Percentiles rank a stretch among this genome's conserved stretches.
Evolutionary conservation across 2,329 filamentous ascomycete genomes (phyloP).

Genomic region (Scytalidium lignicola): DNA sequence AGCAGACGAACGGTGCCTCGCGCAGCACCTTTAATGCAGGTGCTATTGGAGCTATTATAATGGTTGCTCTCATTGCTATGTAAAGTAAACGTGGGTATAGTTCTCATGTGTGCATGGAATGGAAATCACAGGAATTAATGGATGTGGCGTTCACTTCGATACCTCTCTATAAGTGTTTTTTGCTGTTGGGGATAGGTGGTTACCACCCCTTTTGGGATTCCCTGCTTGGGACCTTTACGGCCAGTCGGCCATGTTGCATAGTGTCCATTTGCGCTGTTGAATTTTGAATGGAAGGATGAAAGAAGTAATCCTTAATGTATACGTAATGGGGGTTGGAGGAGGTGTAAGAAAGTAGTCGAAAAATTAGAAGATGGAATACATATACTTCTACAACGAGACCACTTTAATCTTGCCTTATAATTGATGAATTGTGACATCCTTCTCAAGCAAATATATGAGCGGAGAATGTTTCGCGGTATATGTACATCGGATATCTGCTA

Average conservation of each 20-base stretch:
- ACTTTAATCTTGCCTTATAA: no score
- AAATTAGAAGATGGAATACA: background rate
- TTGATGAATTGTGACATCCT: no score
- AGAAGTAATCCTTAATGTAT: background rate
- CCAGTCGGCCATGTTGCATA: slow-evolving; percentile 14
- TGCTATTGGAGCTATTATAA: slow-evolving; percentile 19
- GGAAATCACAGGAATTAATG: slow-evolving; percentile 1
- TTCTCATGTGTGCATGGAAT: background rate
- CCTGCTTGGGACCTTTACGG: slow-evolving; percentile 17
- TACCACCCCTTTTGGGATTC: slow-evolving; percentile 15
- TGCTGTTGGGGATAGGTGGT: slow-evolving; percentile 1
- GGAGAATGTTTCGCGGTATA: no score
- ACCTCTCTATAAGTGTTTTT: slow-evolving; percentile 15
- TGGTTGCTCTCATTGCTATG: background rate
- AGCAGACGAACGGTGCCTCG: slow-evolving; percentile 31
- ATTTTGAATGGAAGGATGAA: background rate
- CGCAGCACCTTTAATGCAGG: slow-evolving; percentile 19
- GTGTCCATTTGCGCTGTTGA: background rate
- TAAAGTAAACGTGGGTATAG: background rate
- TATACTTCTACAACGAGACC: no score
- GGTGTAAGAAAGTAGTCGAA: background rate
- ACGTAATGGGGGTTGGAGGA: background rate
- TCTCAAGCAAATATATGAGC: no score
- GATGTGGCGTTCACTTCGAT: slow-evolving; percentile 18
- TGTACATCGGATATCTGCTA: no score